Conservation (phyloP, 441 rosid species). For the Erodium texanum region DNA sequence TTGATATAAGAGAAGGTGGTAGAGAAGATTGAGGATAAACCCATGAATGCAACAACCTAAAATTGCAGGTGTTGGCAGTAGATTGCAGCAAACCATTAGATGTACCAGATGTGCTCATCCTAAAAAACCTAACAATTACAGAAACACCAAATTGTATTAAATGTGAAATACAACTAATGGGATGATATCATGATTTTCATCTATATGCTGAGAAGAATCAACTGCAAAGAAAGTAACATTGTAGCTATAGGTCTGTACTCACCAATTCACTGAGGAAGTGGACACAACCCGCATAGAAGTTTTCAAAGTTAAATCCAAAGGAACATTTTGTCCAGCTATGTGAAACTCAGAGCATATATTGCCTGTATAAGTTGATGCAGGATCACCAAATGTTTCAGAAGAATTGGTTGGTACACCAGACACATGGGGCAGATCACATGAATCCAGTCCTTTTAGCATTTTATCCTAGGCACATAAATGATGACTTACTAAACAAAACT, state of each 20-base stretch:
- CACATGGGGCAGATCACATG: slow-evolving; percentile 27
- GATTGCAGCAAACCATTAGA: slow-evolving; percentile 26
- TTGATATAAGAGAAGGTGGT: slow-evolving; percentile 65
- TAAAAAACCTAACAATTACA: slow-evolving; percentile 50
- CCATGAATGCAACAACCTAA: slow-evolving; percentile 79
- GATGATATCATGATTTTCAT: not conserved
- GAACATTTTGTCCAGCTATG: slow-evolving; percentile 51
- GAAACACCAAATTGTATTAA: slow-evolving; percentile 12
- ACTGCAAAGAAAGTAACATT: not conserved
- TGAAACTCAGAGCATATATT: slow-evolving; percentile 45
- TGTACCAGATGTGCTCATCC: slow-evolving; percentile 45
- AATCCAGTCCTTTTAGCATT: slow-evolving; percentile 75
- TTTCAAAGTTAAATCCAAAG: slow-evolving; percentile 87
- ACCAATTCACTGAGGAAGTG: slow-evolving; percentile 61
- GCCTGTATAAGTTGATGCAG: slow-evolving; percentile 27
- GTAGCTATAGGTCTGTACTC: slow-evolving; percentile 19
- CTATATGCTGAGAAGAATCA: not conserved
- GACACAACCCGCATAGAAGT: slow-evolving; percentile 51
- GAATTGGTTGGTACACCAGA: slow-evolving; percentile 22
- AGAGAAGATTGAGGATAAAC: slow-evolving; percentile 79
- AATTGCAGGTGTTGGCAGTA: slow-evolving; percentile 32
- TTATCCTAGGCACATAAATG: slow-evolving; percentile 43
- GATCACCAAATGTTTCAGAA: slow-evolving; percentile 33
- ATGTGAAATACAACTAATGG: slow-evolving; percentile 1
- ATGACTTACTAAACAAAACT: slow-evolving; percentile 12